Percentiles rank a stretch among this genome's conserved stretches.
Conservation (phyloP, 2,329 filamentous ascomycete genomes). For the Pseudogymnoascus sp. region DNA sequence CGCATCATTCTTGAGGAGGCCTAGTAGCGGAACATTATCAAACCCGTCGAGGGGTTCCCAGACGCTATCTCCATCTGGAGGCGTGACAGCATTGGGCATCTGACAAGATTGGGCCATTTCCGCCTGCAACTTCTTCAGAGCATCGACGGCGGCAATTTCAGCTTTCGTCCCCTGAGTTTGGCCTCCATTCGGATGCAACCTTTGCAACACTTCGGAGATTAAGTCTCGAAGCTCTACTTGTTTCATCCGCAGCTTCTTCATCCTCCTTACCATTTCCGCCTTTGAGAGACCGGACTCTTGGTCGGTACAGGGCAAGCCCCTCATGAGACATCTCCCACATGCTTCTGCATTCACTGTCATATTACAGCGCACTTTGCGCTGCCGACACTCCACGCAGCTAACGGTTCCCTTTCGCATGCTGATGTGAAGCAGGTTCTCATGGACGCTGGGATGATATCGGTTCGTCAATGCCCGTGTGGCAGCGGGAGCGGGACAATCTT, state of each 20-base stretch:
- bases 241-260: constrained; percentile 10
- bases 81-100: background rate
- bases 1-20: background rate
- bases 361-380: constrained; percentile 43
- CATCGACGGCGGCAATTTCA: background rate
- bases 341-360: constrained; percentile 31
- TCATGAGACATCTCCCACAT: constrained; percentile 38
- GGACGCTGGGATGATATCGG: background rate
- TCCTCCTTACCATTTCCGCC: constrained; percentile 12
- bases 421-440: constrained; percentile 16
- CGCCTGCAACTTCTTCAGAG: background rate
- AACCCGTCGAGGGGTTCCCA: background rate
- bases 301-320: constrained; percentile 37
- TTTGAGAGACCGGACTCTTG: constrained; percentile 29
- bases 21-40: background rate
- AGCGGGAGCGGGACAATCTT: background rate
- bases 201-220: constrained; percentile 16
- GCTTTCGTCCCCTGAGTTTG: background rate
- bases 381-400: constrained; percentile 36
- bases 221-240: constrained; percentile 25
- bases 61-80: background rate
- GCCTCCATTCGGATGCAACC: constrained; percentile 10
- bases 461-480: background rate
- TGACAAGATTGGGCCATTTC: background rate
- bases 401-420: constrained; percentile 29